These are phyloP conservation scores for Penicillium occitanis DNA, from an alignment of 2,329 filamentous ascomycete species.

Conservation along the genomic window DNA sequence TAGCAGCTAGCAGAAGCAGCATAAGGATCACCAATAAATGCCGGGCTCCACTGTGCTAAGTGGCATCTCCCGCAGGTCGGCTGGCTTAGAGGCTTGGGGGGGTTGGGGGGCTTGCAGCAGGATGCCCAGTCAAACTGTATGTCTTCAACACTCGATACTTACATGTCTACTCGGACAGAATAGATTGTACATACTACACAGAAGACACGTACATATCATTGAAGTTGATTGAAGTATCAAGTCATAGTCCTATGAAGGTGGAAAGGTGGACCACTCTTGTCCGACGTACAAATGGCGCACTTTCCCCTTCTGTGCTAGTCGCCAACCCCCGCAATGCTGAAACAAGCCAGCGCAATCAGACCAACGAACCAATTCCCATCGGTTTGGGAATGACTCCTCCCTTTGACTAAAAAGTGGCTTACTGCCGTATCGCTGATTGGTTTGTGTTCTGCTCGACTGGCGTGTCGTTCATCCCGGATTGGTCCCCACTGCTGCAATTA, in stretches of 20 bases:
- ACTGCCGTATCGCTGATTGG: background rate
- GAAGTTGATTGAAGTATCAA: no score
- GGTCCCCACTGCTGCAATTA: constrained; percentile 7
- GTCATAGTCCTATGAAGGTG: no score
- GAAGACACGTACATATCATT: background rate
- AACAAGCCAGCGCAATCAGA: constrained; percentile 16
- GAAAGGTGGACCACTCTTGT: background rate
- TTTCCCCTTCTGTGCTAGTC: constrained; percentile 1
- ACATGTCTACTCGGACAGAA: no score
- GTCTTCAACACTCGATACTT: background rate
- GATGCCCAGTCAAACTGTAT: no score
- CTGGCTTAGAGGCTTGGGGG: constrained; percentile 6
- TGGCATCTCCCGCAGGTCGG: constrained; percentile 20
- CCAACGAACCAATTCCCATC: constrained; percentile 12
- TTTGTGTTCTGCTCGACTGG: background rate
- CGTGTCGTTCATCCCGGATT: constrained; percentile 17
- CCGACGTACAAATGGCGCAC: background rate
- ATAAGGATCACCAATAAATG: constrained; percentile 21
- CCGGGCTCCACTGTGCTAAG: constrained; percentile 22
- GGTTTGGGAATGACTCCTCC: constrained; percentile 15
- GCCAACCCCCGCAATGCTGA: constrained; percentile 20
- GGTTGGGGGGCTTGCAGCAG: constrained; percentile 1
- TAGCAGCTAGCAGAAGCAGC: background rate
- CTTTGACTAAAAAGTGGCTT: constrained; percentile 1
- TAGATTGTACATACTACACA: no score